phyloP scores from a whole-genome alignment of 495 filamentous ascomycete genomes.

The Astrothelium subdiscretum region DNA sequence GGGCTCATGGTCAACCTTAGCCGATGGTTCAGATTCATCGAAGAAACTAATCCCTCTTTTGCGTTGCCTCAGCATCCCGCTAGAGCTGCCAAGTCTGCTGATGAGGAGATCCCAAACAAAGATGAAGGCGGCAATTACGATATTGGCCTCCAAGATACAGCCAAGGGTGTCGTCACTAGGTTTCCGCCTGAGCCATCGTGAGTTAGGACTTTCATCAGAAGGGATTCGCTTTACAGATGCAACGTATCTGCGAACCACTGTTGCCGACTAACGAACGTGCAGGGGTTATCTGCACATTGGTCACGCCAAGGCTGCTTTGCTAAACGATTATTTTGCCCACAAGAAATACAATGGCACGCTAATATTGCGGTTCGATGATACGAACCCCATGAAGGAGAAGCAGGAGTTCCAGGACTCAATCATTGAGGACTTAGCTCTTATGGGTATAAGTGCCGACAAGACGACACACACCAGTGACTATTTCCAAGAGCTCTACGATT shows the following conservation, averaged over 20 bases:
- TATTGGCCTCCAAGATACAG: conserved; percentile 75
- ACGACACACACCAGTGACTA: conserved; percentile 78
- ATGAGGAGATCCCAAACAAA: conserved; percentile 39
- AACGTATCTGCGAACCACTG: neutral
- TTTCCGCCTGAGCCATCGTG: conserved; percentile 95
- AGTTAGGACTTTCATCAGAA: conserved; percentile 20
- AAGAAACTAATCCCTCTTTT: conserved; percentile 50
- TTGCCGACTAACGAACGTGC: conserved; percentile 5
- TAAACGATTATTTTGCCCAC: conserved; percentile 92
- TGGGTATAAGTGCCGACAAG: conserved; percentile 76
- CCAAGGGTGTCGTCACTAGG: conserved; percentile 83
- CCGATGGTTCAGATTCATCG: conserved; percentile 82
- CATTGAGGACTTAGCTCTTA: conserved; percentile 68
- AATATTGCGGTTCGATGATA: conserved; percentile 81
- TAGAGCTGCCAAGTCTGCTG: conserved; percentile 42
- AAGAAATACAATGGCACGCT: conserved; percentile 76
- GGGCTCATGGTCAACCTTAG: conserved; percentile 64
- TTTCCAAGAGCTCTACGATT: conserved; percentile 77
- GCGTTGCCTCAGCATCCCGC: conserved; percentile 15
- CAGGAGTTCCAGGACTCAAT: conserved; percentile 85
- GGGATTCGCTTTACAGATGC: neutral
- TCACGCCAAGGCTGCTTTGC: conserved; percentile 82
- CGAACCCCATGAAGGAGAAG: conserved; percentile 88
- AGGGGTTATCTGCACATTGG: conserved; percentile 88
- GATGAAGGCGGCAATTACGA: conserved; percentile 85